Base-by-base conservation (phyloP, 441 rosid genomes). In the Eruca vesicaria region DNA sequence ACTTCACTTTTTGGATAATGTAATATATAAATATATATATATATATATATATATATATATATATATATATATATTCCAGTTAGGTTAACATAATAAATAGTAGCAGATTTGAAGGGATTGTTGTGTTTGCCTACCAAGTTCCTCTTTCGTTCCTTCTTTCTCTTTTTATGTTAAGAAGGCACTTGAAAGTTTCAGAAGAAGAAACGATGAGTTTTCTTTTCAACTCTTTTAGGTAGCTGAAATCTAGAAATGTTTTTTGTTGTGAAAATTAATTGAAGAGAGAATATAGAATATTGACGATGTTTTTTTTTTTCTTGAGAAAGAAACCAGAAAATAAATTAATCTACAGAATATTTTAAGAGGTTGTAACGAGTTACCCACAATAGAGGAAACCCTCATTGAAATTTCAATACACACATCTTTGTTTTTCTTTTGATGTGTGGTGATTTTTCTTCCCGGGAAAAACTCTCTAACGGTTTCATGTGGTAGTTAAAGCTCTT, bases 281-380 rank as follows among this genome's bases (percentile, higher is more conserved):
- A 72, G 78, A 63, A 45, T 62, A 75, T 55, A 67, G 38, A 61
- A 61, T 60, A n/a, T n/a, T n/a, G n/a, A n/a, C n/a, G n/a, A n/a
- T n/a, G n/a, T n/a, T n/a, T n/a, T n/a, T n/a, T n/a, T n/a, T n/a
- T n/a, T n/a, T n/a, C n/a, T n/a, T n/a, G n/a, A n/a, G n/a, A n/a
- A n/a, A n/a, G n/a, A n/a, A n/a, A n/a, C n/a, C n/a, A n/a, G n/a
- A n/a, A n/a, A n/a, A n/a, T n/a, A n/a, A n/a, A n/a, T n/a, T n/a
- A n/a, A n/a, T n/a, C n/a, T n/a, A n/a, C 1, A 52, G 2, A 57
- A 6, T 20, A 16, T 73, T 82, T 80, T 80, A 66, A 81, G 85
- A 82, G 87, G 86, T 68, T 80, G 82, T 74, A 63, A 81, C 79
- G 80, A 79, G 76, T 89, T 84, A 76, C 90, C 88, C 80, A 76